These are phyloP conservation scores for Volvariella surrecta DNA, from an alignment of 1,284 basidiomycete genomes.

Conservation along the genomic window DNA sequence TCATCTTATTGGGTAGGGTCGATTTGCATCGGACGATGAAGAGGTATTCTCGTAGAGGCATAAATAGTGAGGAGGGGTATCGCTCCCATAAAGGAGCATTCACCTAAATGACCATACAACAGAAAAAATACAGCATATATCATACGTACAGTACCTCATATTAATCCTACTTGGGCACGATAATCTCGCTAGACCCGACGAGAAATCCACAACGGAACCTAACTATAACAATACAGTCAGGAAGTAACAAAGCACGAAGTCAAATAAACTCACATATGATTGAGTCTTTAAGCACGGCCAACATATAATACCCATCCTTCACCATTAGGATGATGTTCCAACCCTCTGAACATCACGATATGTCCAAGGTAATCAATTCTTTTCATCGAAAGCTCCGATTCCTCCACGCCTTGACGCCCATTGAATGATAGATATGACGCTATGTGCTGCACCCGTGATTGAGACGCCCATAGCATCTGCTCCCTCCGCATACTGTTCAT, in stretches of 20 bases:
- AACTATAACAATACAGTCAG: neutral
- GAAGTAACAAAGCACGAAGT: neutral
- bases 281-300: slow-evolving; percentile 16
- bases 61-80: too few species aligned
- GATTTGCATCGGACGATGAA: too few species aligned
- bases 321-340: slow-evolving; percentile 39
- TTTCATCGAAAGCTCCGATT: slow-evolving; percentile 17
- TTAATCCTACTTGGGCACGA: too few species aligned
- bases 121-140: too few species aligned
- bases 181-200: too few species aligned
- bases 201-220: too few species aligned
- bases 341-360: slow-evolving; percentile 41
- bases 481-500: slow-evolving; percentile 26
- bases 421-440: slow-evolving; percentile 10
- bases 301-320: slow-evolving; percentile 47
- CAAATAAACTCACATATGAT: neutral
- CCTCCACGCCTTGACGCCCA: slow-evolving; percentile 20
- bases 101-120: too few species aligned
- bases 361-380: slow-evolving; percentile 46
- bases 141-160: too few species aligned
- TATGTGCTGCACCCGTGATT: slow-evolving; percentile 16
- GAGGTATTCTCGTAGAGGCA: too few species aligned
- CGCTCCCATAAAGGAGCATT: too few species aligned
- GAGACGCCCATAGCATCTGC: slow-evolving; percentile 25
- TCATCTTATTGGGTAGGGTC: too few species aligned